These are phyloP conservation scores for Leucosporidium scottii DNA, from an alignment of 768 basidiomycete species.

Conservation along the genomic window DNA sequence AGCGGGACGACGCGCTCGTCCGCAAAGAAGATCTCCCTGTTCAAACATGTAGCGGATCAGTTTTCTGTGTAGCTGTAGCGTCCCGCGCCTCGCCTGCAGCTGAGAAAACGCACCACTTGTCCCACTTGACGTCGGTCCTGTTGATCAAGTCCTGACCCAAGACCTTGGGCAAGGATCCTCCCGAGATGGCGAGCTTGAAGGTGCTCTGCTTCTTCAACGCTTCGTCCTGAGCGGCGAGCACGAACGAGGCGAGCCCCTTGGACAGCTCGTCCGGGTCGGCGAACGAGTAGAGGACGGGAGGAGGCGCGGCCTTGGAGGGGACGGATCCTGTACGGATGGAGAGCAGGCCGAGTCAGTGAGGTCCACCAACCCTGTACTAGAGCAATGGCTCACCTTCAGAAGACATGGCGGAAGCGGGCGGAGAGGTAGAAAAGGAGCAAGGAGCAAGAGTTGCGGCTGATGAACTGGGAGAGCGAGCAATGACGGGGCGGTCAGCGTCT, in stretches of 20 bases:
- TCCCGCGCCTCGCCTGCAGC: not conserved
- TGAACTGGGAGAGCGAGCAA: no score
- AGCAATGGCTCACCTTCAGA: no score
- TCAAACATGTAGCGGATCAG: not conserved
- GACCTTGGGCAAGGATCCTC: conserved; percentile 75
- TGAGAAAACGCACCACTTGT: conserved; percentile 64
- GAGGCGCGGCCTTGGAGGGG: conserved; percentile 23
- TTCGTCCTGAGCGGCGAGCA: conserved; percentile 79
- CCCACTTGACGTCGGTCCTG: conserved; percentile 72
- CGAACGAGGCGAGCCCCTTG: conserved; percentile 65
- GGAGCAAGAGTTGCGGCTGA: no score
- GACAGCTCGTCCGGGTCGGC: conserved; percentile 53
- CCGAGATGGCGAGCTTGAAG: conserved; percentile 89
- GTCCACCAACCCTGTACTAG: no score
- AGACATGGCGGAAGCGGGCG: no score
- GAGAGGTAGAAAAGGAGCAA: no score
- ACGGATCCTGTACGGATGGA: not conserved
- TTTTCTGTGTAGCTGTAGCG: not conserved
- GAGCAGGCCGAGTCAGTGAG: no score
- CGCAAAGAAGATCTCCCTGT: conserved; percentile 93
- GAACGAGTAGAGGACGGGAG: conserved; percentile 70
- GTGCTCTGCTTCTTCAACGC: conserved; percentile 78
- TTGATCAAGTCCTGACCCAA: conserved; percentile 54
- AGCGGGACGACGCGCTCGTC: conserved; percentile 94
- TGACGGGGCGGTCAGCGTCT: no score